These are phyloP conservation scores for Anthracocystis setariae DNA, from an alignment of 1,284 basidiomycete species.

Conservation along the genomic window DNA sequence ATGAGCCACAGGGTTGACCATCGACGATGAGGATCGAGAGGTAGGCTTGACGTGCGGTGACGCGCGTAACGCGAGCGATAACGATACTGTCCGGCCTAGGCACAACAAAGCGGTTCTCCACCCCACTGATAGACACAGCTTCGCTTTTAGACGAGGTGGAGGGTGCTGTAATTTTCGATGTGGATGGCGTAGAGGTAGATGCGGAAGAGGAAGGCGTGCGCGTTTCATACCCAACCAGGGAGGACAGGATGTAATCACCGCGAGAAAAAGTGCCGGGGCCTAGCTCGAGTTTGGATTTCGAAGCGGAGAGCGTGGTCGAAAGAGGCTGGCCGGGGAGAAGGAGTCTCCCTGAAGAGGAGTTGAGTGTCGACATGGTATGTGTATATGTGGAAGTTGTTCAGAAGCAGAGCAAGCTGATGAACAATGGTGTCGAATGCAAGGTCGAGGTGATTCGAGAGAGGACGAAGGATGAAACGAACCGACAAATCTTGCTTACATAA, in stretches of 20 bases:
- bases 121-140: conserved; percentile 22
- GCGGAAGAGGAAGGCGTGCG: conserved; percentile 10
- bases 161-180: background rate
- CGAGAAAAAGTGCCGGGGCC: conserved; percentile 55
- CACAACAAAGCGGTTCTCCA: conserved; percentile 52
- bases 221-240: conserved; percentile 51
- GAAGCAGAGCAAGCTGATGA: too few relatives aligned
- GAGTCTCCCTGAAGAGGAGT: conserved; percentile 15
- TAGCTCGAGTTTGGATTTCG: conserved; percentile 23
- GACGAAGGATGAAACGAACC: background rate
- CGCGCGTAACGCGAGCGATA: conserved; percentile 82
- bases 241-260: conserved; percentile 54
- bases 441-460: background rate
- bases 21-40: conserved; percentile 90
- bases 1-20: conserved; percentile 74
- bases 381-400: background rate
- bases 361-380: conserved; percentile 15
- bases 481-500: conserved; percentile 35
- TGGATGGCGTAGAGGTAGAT: background rate
- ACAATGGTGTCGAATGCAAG: background rate
- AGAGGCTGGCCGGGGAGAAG: conserved; percentile 57
- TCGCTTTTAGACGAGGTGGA: conserved; percentile 4
- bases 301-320: conserved; percentile 6
- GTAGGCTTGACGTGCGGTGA: conserved; percentile 87
- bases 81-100: conserved; percentile 57